Base-by-base conservation (phyloP, 495 filamentous ascomycete genomes). In the Daldinia caldariorum region DNA sequence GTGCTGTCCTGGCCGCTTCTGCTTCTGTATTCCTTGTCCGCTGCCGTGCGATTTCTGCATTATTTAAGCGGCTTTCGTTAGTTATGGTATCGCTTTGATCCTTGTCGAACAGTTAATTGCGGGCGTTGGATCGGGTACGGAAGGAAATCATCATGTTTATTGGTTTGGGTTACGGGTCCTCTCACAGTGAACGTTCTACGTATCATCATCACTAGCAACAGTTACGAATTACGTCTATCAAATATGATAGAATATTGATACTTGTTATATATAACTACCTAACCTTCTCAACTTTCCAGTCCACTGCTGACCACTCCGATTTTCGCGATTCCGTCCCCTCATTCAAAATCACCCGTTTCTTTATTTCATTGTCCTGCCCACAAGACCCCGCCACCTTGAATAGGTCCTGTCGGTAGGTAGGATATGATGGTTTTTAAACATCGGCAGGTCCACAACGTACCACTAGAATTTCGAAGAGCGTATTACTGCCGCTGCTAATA, bases 21-120 rank as follows among this genome's bases (percentile, higher is more conserved):
- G 81, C 69, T 83, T 83, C 76, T 78, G 76, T 53, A 73, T 83
- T 18, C 81, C 81, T 1, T 83, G 81, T 71, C 81, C 81, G 20
- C 47, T 83, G 22, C 80, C 80, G 1, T 81, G 78, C 61, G 78
- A 83, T 58, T 83, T 72, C 69, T 81, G 80, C 53, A 79, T 83
- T 26, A 81, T 82, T 43, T 76, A 58, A 73, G 22, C 10, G 14
- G 6, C 12, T 14, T n/a, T 35, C 12, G 16, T 32, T 57, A 32
- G 14, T 65, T 18, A 16, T 58, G 13, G 18, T 32, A 20, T 26
- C 10, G 8, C 10, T 8, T 29, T 18, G 32, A 14, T 34, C 47
- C 12, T 31, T 32, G 37, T 37, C 26, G 37, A 55, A 47, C 5
- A 10, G 8, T 58, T 26, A 13, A 29, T 38, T 20, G 9, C 35